Percentiles rank a stretch among this genome's conserved stretches.
Conservation (phyloP, 805 yeast species). For the Ogataea neopini region DNA sequence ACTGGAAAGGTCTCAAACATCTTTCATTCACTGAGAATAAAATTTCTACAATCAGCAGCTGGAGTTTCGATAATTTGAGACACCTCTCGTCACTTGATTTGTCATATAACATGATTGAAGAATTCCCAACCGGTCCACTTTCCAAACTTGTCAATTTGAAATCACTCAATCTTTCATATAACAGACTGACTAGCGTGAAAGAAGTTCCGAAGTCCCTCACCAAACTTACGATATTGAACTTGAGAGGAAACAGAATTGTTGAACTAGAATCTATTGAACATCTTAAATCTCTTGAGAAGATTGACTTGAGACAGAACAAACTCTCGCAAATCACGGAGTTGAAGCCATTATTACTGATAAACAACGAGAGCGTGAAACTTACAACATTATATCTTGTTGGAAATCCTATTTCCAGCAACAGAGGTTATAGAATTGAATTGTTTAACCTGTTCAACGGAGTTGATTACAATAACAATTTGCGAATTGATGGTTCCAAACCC, state of each 20-base stretch:
- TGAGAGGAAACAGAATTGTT: constrained; percentile 48
- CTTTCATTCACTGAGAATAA: constrained; percentile 43
- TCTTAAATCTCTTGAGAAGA: constrained; percentile 44
- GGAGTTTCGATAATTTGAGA: constrained; percentile 33
- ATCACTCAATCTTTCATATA: constrained; percentile 54
- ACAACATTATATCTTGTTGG: constrained; percentile 36
- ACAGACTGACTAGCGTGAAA: constrained; percentile 38
- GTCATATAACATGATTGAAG: constrained; percentile 51
- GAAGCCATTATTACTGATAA: constrained; percentile 40
- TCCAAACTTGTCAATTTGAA: constrained; percentile 48
- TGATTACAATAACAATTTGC: constrained; percentile 45
- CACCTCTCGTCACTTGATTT: constrained; percentile 49
- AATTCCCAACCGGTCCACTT: constrained; percentile 52
- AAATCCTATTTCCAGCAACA: constrained; percentile 38
- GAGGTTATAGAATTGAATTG: constrained; percentile 53
- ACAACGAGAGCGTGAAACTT: constrained; percentile 25
- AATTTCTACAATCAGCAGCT: constrained; percentile 33
- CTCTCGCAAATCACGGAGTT: constrained; percentile 40
- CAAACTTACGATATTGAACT: constrained; percentile 47
- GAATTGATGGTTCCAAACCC: constrained; percentile 61
- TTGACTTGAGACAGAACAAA: constrained; percentile 53
- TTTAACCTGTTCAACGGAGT: constrained; percentile 59
- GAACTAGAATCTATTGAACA: constrained; percentile 47
- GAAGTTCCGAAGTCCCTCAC: constrained; percentile 41
- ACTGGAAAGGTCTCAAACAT: constrained; percentile 42